Evolutionary conservation across 2,329 filamentous ascomycete species (phyloP), one percentile per base, ranked within the genome.

Genomic region (Scedosporium dehoogii): DNA sequence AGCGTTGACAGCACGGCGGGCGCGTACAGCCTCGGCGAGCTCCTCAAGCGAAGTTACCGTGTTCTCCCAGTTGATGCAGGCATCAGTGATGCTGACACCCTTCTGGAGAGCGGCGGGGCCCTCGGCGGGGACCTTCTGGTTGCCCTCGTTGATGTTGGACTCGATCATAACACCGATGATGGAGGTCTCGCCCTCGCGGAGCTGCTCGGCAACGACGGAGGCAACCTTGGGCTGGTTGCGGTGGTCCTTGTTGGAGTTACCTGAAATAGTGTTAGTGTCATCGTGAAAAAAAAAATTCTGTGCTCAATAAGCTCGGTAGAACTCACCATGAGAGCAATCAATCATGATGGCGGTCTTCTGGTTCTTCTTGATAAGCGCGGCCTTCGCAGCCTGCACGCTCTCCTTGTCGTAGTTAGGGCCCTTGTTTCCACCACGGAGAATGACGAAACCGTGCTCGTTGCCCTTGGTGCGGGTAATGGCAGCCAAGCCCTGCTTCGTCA

Each of bases 161-260:
- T 99, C 94, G 70, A 99, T 96, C 94, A 99, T 99, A 64, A 97
- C 91, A 70, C 94, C 94, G 85, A 97, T 93, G 71, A 99, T 94
- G 58, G 81, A 88, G 3, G 83, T 83, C 78, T 97, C 93, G 42
- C 94, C 94, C 63, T 83, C 85, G 62, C 87, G 82, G 64, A 99
- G 90, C 78, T 99, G 94, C 70, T 90, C 86, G 1, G 90, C 92
- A 63, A 99, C 74, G 10, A 81, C 84, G 59, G 85, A 86, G 3
- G 92, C 92, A 21, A 99, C 94, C 81, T 93, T 92, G 67, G 92
- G 92, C 78, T 99, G 94, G 76, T 97, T 99, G 79, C 87, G 92
- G 82, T 97, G 93, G 77, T 97, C 86, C 84, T 99, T 99, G 73
- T 88, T 79, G 56, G 91, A 96, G 80, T 97, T 97, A 67, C 94